phyloP scores from a whole-genome alignment of 2,329 filamentous ascomycete genomes.

The Epichloe festucae region DNA sequence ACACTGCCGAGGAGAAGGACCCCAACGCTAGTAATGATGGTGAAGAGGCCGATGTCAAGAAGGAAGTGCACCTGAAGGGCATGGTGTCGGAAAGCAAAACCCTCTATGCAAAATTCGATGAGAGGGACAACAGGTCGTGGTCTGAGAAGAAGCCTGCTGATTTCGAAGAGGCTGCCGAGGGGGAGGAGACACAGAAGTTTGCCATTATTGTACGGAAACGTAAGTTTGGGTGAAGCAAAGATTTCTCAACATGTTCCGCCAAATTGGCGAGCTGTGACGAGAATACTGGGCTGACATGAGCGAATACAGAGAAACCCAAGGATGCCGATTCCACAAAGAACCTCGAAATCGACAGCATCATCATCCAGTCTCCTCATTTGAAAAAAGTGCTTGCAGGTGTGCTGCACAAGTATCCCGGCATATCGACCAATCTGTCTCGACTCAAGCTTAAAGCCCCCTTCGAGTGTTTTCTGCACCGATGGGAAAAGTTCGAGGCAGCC shows the following conservation, averaged over 20 bases:
- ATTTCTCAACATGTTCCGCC: too few relatives aligned
- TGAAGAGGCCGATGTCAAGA: conserved; percentile 4
- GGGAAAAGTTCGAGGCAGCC: conserved; percentile 33
- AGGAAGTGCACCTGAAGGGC: conserved; percentile 18
- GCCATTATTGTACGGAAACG: conserved; percentile 46
- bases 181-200: conserved; percentile 44
- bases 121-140: conserved; percentile 39
- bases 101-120: conserved; percentile 31
- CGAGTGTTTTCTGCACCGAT: conserved; percentile 52
- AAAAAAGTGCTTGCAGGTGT: conserved; percentile 43
- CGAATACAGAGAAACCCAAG: conserved; percentile 26
- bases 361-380: conserved; percentile 49
- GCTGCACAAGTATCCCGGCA: conserved; percentile 44
- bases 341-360: conserved; percentile 47
- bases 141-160: conserved; percentile 41
- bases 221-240: conserved; percentile 6
- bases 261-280: too few relatives aligned
- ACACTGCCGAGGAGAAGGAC: background rate
- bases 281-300: background rate
- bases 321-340: conserved; percentile 46
- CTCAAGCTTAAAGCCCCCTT: conserved; percentile 52
- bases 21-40: background rate
- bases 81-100: conserved; percentile 27
- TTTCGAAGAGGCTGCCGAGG: conserved; percentile 45
- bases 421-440: conserved; percentile 45